Base-by-base conservation (phyloP, 169 alveolate genomes). In the Cryptosporidium meleagridis region DNA sequence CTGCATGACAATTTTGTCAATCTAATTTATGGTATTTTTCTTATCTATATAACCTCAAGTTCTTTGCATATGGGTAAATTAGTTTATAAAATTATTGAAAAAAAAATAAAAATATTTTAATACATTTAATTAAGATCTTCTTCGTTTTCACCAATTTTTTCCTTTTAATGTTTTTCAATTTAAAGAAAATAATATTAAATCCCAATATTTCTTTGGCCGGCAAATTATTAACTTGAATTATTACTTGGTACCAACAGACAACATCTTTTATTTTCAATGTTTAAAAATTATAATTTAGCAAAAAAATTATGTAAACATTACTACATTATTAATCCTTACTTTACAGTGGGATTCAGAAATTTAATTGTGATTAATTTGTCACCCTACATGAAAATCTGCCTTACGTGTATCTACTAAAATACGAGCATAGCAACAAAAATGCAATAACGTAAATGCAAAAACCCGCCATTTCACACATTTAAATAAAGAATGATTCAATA, bases 161-260 rank as follows among this genome's bases (percentile, higher is more conserved):
- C 48, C 48, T 6, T 26, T n/a, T 23, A 23, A 3, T 55, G 8
- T 26, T 55, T 55, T n/a, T 14, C 1, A 23, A 23, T 16, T 8
- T 23, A 55, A 23, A 23, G 21, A 55, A 21, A 16, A 55, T 16
- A 31, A 21, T 21, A 53, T n/a, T 53, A 14, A 23, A 55, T 55
- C 37, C 67, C 67, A 55, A n/a, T n/a, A 55, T 55, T 55, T 16
- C 16, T 55, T 55, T 55, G 67, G 67, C 67, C 67, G 67, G 67
- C 67, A 55, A 55, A 55, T 10, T 55, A 4, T 55, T 0, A 21
- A 55, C 33, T 35, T 53, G 37, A 53, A 23, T 21, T 18, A 53
- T 53, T 53, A 14, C 12, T 23, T 26, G 26, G 14, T 21, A 55
- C 4, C 16, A 23, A 9, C 37, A 55, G 35, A 39, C 23, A 26